Percentiles rank a stretch among this genome's conserved stretches.
These are phyloP conservation scores for Thraustotheca clavata DNA, from an alignment of 352 stramenopile species.

Conservation along the genomic window DNA sequence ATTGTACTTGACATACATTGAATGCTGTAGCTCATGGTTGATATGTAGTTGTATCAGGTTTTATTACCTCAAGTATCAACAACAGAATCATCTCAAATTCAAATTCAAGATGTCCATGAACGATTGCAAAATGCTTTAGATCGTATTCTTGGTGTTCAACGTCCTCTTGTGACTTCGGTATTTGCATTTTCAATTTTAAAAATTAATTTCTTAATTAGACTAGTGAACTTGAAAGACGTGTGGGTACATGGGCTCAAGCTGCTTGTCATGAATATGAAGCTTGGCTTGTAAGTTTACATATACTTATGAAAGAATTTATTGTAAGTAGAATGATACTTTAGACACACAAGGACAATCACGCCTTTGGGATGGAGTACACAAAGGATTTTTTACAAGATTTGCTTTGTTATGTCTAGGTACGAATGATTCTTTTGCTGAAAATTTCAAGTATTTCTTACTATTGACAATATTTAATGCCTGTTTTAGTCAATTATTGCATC, in stretches of 20 bases:
- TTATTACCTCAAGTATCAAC: neutral
- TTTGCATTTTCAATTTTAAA: neutral
- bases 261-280: neutral
- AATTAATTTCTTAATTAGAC: neutral
- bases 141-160: neutral
- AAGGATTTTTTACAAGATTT: too few relatives aligned
- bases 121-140: neutral
- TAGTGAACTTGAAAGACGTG: neutral
- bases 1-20: neutral
- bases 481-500: too few relatives aligned
- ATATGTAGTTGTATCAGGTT: neutral
- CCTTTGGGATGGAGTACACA: too few relatives aligned
- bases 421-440: too few relatives aligned
- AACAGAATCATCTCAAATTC: neutral
- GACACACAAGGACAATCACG: too few relatives aligned
- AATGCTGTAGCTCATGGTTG: neutral
- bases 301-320: too few relatives aligned
- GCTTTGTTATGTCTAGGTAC: too few relatives aligned
- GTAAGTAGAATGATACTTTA: too few relatives aligned
- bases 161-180: neutral
- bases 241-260: neutral
- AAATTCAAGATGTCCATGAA: neutral
- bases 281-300: slow-evolving; percentile 9
- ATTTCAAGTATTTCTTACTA: too few relatives aligned
- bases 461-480: too few relatives aligned